Evolutionary conservation across 1,284 basidiomycete species (phyloP), one percentile per base, ranked within the genome.

Genomic region (Ustilago shanxiensis): DNA sequence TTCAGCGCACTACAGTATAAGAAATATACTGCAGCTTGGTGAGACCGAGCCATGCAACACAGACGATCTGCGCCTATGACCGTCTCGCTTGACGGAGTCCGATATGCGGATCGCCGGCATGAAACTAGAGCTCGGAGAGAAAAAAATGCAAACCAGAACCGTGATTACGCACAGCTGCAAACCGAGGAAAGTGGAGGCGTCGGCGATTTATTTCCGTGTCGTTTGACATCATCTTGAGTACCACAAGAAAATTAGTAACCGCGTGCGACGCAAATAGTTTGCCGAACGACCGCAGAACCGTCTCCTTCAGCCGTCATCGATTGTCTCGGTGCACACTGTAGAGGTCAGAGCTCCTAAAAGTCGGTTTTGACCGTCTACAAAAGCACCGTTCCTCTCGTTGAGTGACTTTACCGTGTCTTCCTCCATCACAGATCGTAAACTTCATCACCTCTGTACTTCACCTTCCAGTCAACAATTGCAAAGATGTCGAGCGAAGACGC

Each of bases 211-310:
- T 28, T 28, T 35, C 29, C 2, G 63, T 66, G 69, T 72, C 69
- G 69, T 72, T 66, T 72, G 69, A 72, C 69, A 72, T 72, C 69
- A 72, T 72, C 49, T 31, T 29, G 13, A 2, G 1, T 8, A 26
- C 20, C 20, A 47, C 35, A 13, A 37, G 33, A 51, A 45, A 37
- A 18, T 37, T 53, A 6, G 16, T 35, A 52, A 31, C 54, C 53
- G 54, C 35, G 35, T 37, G 35, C 9, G 35, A 14, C 35, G 14
- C 35, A 14, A 37, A 37, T 10, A 14, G 55, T 29, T 31, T 53
- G 50, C 50, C 50, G 50, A 31, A 29, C 13, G 7, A 20, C 41
- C 47, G 57, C 33, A 33, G 41, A 52, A 8, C 47, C 58, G 33
- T 13, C n/a, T 11, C 2, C 10, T 29, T 37, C 28, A 16, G 29